Evolutionary conservation across 2,329 filamentous ascomycete genomes (phyloP).

Genomic region (Exophiala alcalophila): DNA sequence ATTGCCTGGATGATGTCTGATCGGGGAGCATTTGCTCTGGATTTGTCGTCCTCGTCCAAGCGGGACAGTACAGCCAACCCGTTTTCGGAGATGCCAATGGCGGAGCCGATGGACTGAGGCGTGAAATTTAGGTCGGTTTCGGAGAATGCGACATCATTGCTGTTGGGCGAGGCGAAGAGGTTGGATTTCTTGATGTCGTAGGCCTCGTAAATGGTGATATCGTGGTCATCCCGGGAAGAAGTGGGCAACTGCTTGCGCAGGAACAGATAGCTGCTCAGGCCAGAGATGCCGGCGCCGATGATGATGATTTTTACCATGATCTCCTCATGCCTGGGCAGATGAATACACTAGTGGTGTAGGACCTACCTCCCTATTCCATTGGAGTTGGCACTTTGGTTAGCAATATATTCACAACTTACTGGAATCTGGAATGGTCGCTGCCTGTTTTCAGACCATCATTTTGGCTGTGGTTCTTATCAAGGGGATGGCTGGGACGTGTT

Average conservation of each 20-base stretch:
- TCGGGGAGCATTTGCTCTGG: background rate
- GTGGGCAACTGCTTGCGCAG: slow-evolving; percentile 41
- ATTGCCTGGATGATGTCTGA: slow-evolving; percentile 34
- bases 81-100: slow-evolving; percentile 41
- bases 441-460: background rate
- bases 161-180: slow-evolving; percentile 1
- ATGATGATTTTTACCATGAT: slow-evolving; percentile 40
- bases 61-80: slow-evolving; percentile 39
- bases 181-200: slow-evolving; percentile 36
- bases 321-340: background rate
- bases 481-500: too few relatives aligned
- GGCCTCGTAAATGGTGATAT: slow-evolving; percentile 42
- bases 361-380: too few relatives aligned
- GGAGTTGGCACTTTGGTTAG: too few relatives aligned
- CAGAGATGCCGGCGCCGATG: slow-evolving; percentile 44
- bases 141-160: background rate
- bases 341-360: too few relatives aligned
- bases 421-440: background rate
- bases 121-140: slow-evolving; percentile 30
- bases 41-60: slow-evolving; percentile 33
- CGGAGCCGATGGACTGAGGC: slow-evolving; percentile 39
- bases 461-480: background rate
- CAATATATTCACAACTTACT: too few relatives aligned
- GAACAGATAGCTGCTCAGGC: slow-evolving; percentile 40
- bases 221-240: slow-evolving; percentile 25